Percentiles rank a stretch among this genome's conserved stretches.
Evolutionary conservation across 768 basidiomycete genomes (phyloP).

Genomic region (Albatrellus ellisii): DNA sequence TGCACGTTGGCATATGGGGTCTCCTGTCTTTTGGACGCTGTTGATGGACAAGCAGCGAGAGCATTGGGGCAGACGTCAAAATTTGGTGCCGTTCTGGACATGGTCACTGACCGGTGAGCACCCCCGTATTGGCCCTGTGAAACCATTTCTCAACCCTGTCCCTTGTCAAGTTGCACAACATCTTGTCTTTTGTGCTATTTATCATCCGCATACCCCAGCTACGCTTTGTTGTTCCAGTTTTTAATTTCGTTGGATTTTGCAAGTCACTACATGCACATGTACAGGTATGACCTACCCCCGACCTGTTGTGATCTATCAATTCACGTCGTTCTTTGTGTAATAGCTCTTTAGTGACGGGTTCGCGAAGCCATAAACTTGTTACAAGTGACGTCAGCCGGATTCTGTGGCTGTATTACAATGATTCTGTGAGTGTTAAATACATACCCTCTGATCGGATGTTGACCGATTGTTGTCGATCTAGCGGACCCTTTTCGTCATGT

Average conservation of each 20-base stretch:
- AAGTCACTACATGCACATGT: conserved; percentile 99
- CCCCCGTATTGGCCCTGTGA: background rate
- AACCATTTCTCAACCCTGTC: background rate
- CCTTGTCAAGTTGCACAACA: conserved; percentile 70
- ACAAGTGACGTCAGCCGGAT: conserved; percentile 88
- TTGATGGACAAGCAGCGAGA: conserved; percentile 88
- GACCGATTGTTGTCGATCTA: conserved; percentile 19
- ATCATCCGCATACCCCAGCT: conserved; percentile 78
- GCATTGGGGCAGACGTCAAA: conserved; percentile 84
- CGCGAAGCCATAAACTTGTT: conserved; percentile 85
- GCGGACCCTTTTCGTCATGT: conserved; percentile 83
- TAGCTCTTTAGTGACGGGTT: conserved; percentile 92
- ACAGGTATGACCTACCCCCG: conserved; percentile 48
- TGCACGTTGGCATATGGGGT: conserved; percentile 83
- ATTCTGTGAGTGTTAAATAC: conserved; percentile 46
- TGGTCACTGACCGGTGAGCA: conserved; percentile 93
- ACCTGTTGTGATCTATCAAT: background rate
- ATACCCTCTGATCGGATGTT: background rate
- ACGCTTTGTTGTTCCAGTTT: conserved; percentile 80
- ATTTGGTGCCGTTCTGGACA: conserved; percentile 96
- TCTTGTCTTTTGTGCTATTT: conserved; percentile 92
- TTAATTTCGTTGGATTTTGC: conserved; percentile 96
- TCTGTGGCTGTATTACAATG: conserved; percentile 87
- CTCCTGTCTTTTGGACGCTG: conserved; percentile 89
- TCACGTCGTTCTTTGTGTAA: conserved; percentile 5